These are phyloP conservation scores for Acanthamoeba healyi DNA, from an alignment of 208 protist species.

Conservation along the genomic window DNA sequence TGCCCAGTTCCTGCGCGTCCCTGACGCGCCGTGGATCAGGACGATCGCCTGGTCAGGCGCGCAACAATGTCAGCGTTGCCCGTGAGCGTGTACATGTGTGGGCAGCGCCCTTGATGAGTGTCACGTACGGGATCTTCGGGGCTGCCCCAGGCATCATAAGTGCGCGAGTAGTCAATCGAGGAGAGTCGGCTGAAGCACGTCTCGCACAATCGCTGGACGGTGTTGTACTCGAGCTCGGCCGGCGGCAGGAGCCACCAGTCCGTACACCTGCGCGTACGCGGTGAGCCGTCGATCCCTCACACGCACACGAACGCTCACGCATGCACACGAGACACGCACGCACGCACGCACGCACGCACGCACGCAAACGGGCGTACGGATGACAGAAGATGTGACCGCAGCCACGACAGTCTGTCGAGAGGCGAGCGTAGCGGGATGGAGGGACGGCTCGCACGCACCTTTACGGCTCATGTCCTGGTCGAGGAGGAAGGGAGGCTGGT, in stretches of 20 bases:
- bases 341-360: not conserved
- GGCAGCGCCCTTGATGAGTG: not conserved
- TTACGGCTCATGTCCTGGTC: not conserved
- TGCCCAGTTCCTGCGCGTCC: not conserved
- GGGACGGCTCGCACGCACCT: too few species aligned
- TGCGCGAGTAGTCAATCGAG: conserved; percentile 8
- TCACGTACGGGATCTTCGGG: not conserved
- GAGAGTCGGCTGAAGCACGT: not conserved
- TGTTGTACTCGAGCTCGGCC: conserved; percentile 9
- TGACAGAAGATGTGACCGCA: conserved; percentile 29
- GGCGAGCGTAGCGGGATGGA: too few species aligned
- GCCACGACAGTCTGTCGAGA: not conserved
- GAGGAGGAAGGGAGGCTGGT: not conserved
- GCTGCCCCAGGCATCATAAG: conserved; percentile 2
- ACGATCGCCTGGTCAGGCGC: not conserved
- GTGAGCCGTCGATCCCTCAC: not conserved
- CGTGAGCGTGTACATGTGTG: not conserved
- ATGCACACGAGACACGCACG: not conserved
- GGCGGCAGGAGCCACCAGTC: conserved; percentile 34
- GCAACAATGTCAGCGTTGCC: not conserved
- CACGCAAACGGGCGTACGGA: not conserved
- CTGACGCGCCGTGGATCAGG: not conserved
- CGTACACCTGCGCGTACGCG: not conserved
- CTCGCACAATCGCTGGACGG: conserved; percentile 20
- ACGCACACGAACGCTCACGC: not conserved